These are phyloP conservation scores for Apiotrichum gracile DNA, from an alignment of 1,284 basidiomycete genomes.

Conservation along the genomic window DNA sequence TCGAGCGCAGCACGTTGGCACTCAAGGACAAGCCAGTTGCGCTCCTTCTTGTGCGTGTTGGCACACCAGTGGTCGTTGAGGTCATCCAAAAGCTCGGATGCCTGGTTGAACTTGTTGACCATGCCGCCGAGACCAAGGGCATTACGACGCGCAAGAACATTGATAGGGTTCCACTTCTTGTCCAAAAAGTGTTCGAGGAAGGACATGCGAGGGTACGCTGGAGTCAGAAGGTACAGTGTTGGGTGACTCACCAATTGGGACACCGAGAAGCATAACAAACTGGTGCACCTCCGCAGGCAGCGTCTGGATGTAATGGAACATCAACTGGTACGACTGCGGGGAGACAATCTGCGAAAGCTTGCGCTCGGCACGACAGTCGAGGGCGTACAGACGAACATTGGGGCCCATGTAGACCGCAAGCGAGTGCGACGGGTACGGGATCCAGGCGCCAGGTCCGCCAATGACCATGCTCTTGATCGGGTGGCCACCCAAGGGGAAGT, in stretches of 20 bases:
- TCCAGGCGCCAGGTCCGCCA: slow-evolving; percentile 66
- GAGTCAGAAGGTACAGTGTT: slow-evolving; percentile 58
- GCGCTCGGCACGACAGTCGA: slow-evolving; percentile 88
- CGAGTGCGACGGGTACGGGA: slow-evolving; percentile 74
- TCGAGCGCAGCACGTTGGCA: slow-evolving; percentile 63
- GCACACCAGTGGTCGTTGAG: slow-evolving; percentile 89
- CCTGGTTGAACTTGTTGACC: slow-evolving; percentile 83
- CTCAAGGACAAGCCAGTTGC: slow-evolving; percentile 80
- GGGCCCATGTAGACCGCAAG: slow-evolving; percentile 55
- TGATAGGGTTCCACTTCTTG: slow-evolving; percentile 74
- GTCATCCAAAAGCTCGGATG: slow-evolving; percentile 86
- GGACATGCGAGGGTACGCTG: slow-evolving; percentile 88
- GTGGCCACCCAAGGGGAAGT: slow-evolving; percentile 57
- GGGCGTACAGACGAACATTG: slow-evolving; percentile 63
- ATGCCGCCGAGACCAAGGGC: slow-evolving; percentile 65
- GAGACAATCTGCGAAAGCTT: slow-evolving; percentile 74
- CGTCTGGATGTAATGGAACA: slow-evolving; percentile 58
- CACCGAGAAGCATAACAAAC: slow-evolving; percentile 71
- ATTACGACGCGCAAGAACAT: slow-evolving; percentile 56
- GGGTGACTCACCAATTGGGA: slow-evolving; percentile 26
- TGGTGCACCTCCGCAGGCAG: slow-evolving; percentile 68
- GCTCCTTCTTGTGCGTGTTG: slow-evolving; percentile 77
- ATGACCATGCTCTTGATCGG: slow-evolving; percentile 66
- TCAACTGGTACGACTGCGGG: slow-evolving; percentile 60
- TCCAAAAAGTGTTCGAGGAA: slow-evolving; percentile 66